Evolutionary conservation across 1,139 yeast species (phyloP).

Genomic region (Zygoascus meyerae): DNA sequence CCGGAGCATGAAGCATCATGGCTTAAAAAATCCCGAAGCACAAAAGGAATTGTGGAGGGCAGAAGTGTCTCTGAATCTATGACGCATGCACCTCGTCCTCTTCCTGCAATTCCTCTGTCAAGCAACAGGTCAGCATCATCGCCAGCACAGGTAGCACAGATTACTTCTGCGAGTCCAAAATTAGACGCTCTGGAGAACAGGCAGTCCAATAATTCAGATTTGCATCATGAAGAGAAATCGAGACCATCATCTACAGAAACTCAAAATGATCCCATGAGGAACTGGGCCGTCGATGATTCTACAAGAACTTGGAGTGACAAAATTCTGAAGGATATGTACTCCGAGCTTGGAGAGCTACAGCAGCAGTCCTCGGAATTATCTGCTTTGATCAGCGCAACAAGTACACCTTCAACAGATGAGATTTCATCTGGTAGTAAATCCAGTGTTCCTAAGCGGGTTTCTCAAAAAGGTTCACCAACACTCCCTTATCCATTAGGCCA

Average conservation of each 20-base stretch:
- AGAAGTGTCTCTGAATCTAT: slow-evolving; percentile 7
- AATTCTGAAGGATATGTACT: slow-evolving; percentile 27
- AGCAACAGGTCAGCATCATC: slow-evolving; percentile 9
- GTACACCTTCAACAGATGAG: slow-evolving; percentile 3
- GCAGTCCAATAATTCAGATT: too few relatives aligned
- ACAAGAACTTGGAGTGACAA: slow-evolving; percentile 22
- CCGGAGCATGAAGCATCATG: slow-evolving; percentile 11
- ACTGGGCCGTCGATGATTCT: slow-evolving; percentile 6
- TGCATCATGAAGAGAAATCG: too few relatives aligned
- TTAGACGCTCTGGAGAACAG: too few relatives aligned
- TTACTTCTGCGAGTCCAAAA: not conserved
- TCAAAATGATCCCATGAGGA: not conserved
- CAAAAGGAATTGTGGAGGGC: slow-evolving; percentile 5
- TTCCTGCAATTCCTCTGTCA: slow-evolving; percentile 12
- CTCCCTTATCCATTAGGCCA: not conserved
- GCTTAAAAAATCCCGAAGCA: slow-evolving; percentile 6
- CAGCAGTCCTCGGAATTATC: slow-evolving; percentile 24
- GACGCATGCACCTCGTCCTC: slow-evolving; percentile 14
- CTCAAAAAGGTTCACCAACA: slow-evolving; percentile 1
- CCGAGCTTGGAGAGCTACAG: slow-evolving; percentile 28
- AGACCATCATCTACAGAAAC: too few relatives aligned
- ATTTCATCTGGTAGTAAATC: not conserved
- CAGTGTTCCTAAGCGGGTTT: not conserved
- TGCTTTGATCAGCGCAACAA: slow-evolving; percentile 16
- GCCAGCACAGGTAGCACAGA: slow-evolving; percentile 1